These are phyloP conservation scores for Triadica sebifera DNA, from an alignment of 345 rosid species.

Conservation along the genomic window DNA sequence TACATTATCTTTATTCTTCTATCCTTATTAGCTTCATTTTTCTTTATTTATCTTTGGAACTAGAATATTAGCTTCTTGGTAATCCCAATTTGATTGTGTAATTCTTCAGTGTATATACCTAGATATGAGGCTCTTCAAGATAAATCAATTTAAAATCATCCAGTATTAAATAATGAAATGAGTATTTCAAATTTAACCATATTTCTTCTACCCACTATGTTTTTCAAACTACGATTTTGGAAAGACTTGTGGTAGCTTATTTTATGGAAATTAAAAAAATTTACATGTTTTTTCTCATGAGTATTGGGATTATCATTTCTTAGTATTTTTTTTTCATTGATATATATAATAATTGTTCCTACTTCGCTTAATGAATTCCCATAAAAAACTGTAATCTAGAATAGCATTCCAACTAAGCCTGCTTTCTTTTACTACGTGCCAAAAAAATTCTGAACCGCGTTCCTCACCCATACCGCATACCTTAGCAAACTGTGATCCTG, in stretches of 20 bases:
- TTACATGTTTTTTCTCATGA: too few species aligned
- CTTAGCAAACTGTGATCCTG: not conserved
- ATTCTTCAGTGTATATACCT: too few species aligned
- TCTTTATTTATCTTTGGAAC: not conserved
- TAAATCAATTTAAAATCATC: not conserved
- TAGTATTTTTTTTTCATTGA: too few species aligned
- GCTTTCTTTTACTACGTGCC: not conserved
- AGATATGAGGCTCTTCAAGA: not conserved
- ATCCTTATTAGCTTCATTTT: not conserved
- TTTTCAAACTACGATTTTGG: not conserved
- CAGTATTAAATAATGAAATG: not conserved
- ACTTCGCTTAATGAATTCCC: not conserved
- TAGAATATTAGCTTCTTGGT: not conserved
- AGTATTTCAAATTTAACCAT: not conserved
- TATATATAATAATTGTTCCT: too few species aligned
- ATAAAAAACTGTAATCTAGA: not conserved
- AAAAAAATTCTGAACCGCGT: not conserved
- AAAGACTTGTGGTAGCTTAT: not conserved
- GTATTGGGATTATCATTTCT: too few species aligned
- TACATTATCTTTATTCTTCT: not conserved
- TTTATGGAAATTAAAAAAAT: not conserved
- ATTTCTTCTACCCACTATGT: not conserved
- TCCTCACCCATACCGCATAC: not conserved
- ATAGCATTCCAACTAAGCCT: not conserved
- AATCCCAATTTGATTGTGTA: not conserved